Conservation (phyloP, 2,329 filamentous ascomycete species). For the Aspergillus phoenicis region DNA sequence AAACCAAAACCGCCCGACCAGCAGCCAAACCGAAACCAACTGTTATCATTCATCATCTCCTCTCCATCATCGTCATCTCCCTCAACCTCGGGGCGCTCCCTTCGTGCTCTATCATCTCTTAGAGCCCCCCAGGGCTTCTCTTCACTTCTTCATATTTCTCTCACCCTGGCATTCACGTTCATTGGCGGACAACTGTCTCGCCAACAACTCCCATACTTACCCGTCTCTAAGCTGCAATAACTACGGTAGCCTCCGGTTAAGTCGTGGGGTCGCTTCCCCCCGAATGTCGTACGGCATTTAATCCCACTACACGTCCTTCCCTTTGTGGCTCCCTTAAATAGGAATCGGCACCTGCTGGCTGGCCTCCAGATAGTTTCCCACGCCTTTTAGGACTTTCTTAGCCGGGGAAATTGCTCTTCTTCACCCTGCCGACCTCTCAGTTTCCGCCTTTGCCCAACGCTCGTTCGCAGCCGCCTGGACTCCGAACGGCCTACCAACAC, state of each 20-base stretch:
- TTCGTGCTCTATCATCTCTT: slow-evolving; percentile 5
- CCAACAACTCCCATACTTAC: neutral
- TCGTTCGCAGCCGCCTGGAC: neutral
- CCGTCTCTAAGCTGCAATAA: no score
- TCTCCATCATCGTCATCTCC: slow-evolving; percentile 1
- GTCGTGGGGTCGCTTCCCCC: slow-evolving; percentile 14
- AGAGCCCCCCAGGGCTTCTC: slow-evolving; percentile 7
- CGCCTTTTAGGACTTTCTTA: neutral
- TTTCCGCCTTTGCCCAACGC: neutral
- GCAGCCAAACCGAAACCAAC: neutral
- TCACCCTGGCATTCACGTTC: slow-evolving; percentile 2
- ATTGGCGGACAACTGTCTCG: neutral
- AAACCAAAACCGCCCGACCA: neutral
- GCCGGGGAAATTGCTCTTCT: neutral
- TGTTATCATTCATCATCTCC: slow-evolving; percentile 1
- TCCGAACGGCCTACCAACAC: neutral
- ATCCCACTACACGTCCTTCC: slow-evolving; percentile 7
- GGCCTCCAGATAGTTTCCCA: neutral
- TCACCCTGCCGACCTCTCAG: neutral
- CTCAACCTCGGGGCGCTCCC: neutral
- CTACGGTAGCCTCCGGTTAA: neutral
- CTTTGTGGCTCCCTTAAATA: slow-evolving; percentile 5
- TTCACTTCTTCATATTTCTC: slow-evolving; percentile 11
- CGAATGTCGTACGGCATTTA: slow-evolving; percentile 8
- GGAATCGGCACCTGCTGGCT: slow-evolving; percentile 4